A percentile compares a stretch with the other conserved stretches of the same genome.
Conservation (phyloP, 176 grass and related monocot genomes). For the Oryza coarctata region DNA sequence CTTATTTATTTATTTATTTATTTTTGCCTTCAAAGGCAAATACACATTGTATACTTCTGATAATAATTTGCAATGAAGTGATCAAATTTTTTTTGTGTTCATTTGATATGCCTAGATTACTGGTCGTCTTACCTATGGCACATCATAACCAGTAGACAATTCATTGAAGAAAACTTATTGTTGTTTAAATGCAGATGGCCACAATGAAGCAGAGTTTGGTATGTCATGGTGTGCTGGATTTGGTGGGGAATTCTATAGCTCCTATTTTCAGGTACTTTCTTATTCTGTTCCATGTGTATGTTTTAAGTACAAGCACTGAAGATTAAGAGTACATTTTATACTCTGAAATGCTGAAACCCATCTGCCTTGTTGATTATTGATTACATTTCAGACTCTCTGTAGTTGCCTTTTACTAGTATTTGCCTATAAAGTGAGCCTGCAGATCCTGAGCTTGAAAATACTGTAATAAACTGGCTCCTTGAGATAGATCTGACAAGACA, state of each 20-base stretch:
- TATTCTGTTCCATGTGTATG: constrained; percentile 10
- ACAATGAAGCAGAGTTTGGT: constrained; percentile 92
- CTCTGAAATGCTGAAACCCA: not conserved
- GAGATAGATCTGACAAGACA: not conserved
- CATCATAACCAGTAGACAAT: not conserved
- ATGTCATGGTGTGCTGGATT: constrained; percentile 99
- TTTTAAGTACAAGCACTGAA: not conserved
- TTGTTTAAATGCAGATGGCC: constrained; percentile 62
- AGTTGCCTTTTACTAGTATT: constrained; percentile 15
- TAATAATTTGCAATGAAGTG: not conserved
- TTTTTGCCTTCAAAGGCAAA: not conserved
- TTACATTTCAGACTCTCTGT: not conserved
- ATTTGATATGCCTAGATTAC: not conserved
- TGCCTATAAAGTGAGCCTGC: not conserved
- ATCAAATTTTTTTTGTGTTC: not conserved
- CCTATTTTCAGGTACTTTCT: constrained; percentile 80
- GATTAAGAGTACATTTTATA: not conserved
- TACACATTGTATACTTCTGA: not conserved
- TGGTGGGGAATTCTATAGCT: constrained; percentile 73
- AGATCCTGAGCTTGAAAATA: not conserved
- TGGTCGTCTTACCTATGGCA: not conserved
- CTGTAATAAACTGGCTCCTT: constrained; percentile 12
- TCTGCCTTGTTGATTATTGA: not conserved
- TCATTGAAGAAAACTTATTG: not conserved
- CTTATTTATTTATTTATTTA: too few species aligned